phyloP scores from a whole-genome alignment of 345 rosid species.

The Sisymbrium altissimum region DNA sequence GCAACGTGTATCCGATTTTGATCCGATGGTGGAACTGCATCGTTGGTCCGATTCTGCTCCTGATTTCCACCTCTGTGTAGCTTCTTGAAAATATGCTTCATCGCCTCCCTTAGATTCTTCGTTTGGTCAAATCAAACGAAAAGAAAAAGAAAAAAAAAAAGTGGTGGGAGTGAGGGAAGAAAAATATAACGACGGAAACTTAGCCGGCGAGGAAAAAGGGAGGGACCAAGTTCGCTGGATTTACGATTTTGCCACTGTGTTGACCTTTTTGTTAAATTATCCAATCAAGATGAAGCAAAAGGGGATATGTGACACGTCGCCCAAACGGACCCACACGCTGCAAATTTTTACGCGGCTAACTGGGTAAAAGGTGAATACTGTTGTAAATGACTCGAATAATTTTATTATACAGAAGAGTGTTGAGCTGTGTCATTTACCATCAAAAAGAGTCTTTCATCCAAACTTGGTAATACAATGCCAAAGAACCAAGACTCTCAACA shows the following conservation, averaged over 20 bases:
- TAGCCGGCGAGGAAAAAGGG: slow-evolving; percentile 30
- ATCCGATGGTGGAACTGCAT: slow-evolving; percentile 51
- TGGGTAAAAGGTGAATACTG: neutral
- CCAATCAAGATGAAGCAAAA: slow-evolving; percentile 9
- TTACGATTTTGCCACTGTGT: slow-evolving; percentile 30
- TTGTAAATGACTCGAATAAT: neutral
- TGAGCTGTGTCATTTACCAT: neutral
- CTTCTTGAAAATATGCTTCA: slow-evolving; percentile 97
- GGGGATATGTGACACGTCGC: slow-evolving; percentile 14
- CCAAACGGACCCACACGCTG: slow-evolving; percentile 23
- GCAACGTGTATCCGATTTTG: slow-evolving; percentile 35
- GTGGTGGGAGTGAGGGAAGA: neutral
- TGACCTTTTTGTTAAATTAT: slow-evolving; percentile 18
- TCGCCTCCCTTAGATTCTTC: slow-evolving; percentile 33
- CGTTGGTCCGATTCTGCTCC: slow-evolving; percentile 70
- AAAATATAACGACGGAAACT: slow-evolving; percentile 27
- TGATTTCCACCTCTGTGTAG: slow-evolving; percentile 73
- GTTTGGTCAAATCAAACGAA: slow-evolving; percentile 6
- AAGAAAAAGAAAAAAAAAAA: neutral
- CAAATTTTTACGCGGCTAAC: slow-evolving; percentile 18
- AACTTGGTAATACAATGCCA: neutral
- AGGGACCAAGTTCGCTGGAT: neutral
- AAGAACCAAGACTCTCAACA: neutral
- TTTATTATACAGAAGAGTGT: neutral
- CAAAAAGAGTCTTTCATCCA: too few relatives aligned